Evolutionary conservation across 2,329 filamentous ascomycete genomes (phyloP).

Genomic region (Paecilomyces formosus): DNA sequence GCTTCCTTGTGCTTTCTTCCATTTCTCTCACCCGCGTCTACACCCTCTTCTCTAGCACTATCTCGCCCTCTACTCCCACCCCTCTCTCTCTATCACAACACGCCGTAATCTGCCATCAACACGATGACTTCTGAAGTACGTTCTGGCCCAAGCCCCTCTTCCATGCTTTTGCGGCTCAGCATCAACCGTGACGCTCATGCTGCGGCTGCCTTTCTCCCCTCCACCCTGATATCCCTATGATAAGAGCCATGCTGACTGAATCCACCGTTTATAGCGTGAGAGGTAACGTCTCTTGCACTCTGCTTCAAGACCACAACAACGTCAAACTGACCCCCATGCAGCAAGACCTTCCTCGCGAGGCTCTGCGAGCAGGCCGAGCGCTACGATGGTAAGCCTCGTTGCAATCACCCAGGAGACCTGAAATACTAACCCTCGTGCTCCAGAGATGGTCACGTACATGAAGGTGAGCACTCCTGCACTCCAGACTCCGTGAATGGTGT

Average conservation of each 20-base stretch:
- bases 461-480: conserved; percentile 53
- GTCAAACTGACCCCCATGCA: conserved; percentile 42
- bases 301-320: conserved; percentile 6
- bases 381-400: conserved; percentile 72
- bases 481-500: neutral
- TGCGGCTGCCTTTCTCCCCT: conserved; percentile 8
- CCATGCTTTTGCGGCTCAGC: conserved; percentile 23
- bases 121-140: conserved; percentile 60
- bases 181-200: conserved; percentile 13
- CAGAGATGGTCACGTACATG: conserved; percentile 98
- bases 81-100: conserved; percentile 46
- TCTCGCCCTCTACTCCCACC: conserved; percentile 9
- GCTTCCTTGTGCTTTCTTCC: neutral
- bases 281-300: conserved; percentile 47
- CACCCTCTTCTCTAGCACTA: conserved; percentile 4
- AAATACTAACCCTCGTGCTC: conserved; percentile 11
- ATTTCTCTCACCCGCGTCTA: neutral
- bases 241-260: conserved; percentile 30
- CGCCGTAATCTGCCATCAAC: conserved; percentile 11
- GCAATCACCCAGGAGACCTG: neutral
- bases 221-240: conserved; percentile 17
- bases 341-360: conserved; percentile 99
- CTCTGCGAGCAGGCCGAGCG: conserved; percentile 99
- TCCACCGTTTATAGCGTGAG: conserved; percentile 52
- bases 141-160: conserved; percentile 28